Base-by-base conservation (phyloP, 768 basidiomycete genomes). In the Termitomyces bulborhizus region DNA sequence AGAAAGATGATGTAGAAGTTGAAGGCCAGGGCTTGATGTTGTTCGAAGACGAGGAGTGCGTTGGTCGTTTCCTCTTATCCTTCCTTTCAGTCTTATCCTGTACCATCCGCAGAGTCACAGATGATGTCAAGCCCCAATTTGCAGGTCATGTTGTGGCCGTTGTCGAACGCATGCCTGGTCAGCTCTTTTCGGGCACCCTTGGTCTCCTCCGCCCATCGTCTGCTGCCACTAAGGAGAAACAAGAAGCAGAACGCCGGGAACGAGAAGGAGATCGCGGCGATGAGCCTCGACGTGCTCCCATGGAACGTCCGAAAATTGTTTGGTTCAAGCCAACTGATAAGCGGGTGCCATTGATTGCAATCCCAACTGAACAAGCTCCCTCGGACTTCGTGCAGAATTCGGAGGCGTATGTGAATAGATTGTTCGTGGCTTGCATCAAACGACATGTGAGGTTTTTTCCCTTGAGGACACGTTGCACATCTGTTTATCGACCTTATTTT, bases 291-390 rank as follows among this genome's bases (percentile, higher is more conserved):
- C 86, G 88, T 44, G 78, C 76, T 29, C 84, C 85, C 1, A 84
- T 88, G 43, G 92, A 94, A 68, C 86, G 95, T 40, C 96, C 96
- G 59, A 98, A 98, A 79, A 99, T 99, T 60, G 95, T 99, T 45
- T 99, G 97, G 97, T 98, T 99, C 81, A 96, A 98, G 74, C 97
- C 97, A 4, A 98, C 96, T 27, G 95, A 98, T 76, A 99, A 99
- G 71, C 90, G 97, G 55, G 97, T 99, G 1, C 97, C 97, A 43
- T 80, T 98, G 41, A 98, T 99, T 65, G 97, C 97, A 54, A 99
- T 99, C 59, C 96, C 95, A 7, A 98, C 97, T 6, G 97, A 99
- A 65, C 97, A 99, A 71, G 96, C 97, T 0, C 97, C 97, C 6
- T 81, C 80, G 16, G 95, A 98, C 70, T 99, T 99, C 67, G 86